A percentile compares a stretch with the other conserved stretches of the same genome.
These are phyloP conservation scores for Mucor indicus DNA, from an alignment of 371 early-diverging fungal genomes.

Conservation along the genomic window DNA sequence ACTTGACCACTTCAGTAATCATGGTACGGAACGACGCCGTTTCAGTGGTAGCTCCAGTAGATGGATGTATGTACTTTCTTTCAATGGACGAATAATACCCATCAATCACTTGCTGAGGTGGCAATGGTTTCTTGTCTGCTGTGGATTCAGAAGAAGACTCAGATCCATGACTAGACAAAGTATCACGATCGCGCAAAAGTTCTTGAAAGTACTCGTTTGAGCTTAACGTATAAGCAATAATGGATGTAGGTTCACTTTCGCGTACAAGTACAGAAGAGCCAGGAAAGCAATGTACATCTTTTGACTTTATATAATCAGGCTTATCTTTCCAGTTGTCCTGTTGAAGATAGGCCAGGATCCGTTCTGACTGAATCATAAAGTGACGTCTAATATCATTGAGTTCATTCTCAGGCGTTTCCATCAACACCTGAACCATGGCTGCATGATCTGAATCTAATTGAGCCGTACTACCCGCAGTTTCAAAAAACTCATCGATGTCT, in stretches of 20 bases:
- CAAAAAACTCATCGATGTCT: constrained; percentile 30
- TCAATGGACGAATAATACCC: constrained; percentile 34
- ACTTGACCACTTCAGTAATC: constrained; percentile 32
- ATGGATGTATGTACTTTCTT: constrained; percentile 33
- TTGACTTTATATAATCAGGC: constrained; percentile 30
- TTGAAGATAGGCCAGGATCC: constrained; percentile 22
- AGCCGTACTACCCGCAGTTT: constrained; percentile 7
- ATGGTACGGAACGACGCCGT: constrained; percentile 39
- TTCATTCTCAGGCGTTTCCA: constrained; percentile 15
- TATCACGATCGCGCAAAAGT: constrained; percentile 1
- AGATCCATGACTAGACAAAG: too few relatives aligned
- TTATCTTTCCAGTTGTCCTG: constrained; percentile 23
- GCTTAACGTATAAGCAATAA: constrained; percentile 80
- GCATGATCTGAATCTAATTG: constrained; percentile 9
- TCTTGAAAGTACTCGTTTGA: constrained; percentile 26
- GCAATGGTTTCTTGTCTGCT: not conserved
- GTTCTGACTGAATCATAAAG: constrained; percentile 24
- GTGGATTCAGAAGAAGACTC: not conserved
- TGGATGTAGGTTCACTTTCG: constrained; percentile 89
- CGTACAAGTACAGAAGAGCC: constrained; percentile 82
- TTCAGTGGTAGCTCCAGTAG: constrained; percentile 27
- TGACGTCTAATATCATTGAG: constrained; percentile 40
- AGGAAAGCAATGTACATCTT: constrained; percentile 70
- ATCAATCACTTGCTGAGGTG: constrained; percentile 13
- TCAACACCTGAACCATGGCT: constrained; percentile 11